These are phyloP conservation scores for Gremmenia infestans DNA, from an alignment of 2,329 filamentous ascomycete genomes.

Conservation along the genomic window DNA sequence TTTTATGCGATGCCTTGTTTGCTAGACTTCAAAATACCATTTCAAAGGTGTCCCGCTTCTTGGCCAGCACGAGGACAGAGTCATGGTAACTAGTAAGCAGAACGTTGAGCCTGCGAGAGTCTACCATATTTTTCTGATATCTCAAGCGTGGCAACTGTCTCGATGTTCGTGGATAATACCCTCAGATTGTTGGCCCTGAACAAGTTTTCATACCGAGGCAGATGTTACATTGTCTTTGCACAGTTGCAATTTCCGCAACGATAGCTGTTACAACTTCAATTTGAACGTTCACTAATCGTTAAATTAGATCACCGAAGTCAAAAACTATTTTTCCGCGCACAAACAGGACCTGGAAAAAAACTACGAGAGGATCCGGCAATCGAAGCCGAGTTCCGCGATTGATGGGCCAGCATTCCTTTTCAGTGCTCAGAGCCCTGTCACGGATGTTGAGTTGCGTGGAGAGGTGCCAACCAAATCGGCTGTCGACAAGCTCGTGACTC, in stretches of 20 bases:
- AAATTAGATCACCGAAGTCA: slow-evolving; percentile 77
- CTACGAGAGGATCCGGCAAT: slow-evolving; percentile 67
- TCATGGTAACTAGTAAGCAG: too few species aligned
- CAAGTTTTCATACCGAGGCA: not conserved
- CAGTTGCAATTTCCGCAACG: not conserved
- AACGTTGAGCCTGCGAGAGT: too few species aligned
- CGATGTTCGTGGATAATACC: too few species aligned
- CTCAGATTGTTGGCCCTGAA: too few species aligned
- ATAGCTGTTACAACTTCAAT: slow-evolving; percentile 2
- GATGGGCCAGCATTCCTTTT: slow-evolving; percentile 76
- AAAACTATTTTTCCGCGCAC: slow-evolving; percentile 79
- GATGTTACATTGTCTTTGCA: not conserved
- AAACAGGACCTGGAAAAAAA: slow-evolving; percentile 86
- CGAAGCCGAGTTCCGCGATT: slow-evolving; percentile 53
- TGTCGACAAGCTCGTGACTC: slow-evolving; percentile 77
- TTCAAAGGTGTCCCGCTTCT: not conserved
- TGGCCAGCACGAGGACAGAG: too few species aligned
- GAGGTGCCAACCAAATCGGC: slow-evolving; percentile 76
- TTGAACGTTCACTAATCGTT: slow-evolving; percentile 1
- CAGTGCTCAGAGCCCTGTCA: slow-evolving; percentile 62
- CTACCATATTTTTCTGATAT: too few species aligned
- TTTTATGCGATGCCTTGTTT: not conserved
- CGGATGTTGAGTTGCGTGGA: slow-evolving; percentile 71
- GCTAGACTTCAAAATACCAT: not conserved
- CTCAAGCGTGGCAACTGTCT: too few species aligned